These are phyloP conservation scores for Hypoxylon sp. DNA, from an alignment of 2,329 filamentous ascomycete species.

Conservation along the genomic window DNA sequence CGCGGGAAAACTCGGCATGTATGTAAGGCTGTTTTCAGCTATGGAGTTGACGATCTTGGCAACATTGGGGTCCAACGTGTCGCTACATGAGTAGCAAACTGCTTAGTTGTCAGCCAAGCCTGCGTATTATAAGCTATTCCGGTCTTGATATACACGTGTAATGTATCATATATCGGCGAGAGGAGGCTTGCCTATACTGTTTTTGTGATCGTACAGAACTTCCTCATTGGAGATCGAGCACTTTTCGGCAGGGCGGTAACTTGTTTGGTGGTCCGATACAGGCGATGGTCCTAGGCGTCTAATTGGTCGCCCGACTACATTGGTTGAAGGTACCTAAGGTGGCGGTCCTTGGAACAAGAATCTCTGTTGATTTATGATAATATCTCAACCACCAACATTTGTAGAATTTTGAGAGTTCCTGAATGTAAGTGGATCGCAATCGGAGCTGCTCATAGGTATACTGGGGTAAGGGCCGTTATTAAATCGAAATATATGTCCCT, in stretches of 20 bases:
- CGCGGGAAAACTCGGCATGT: constrained; percentile 35
- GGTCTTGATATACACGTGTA: constrained; percentile 25
- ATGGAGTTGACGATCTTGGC: constrained; percentile 30
- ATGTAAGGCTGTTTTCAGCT: constrained; percentile 42
- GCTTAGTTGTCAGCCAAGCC: constrained; percentile 26
- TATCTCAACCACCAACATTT: not conserved
- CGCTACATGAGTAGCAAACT: constrained; percentile 21
- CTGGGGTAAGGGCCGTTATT: constrained; percentile 20
- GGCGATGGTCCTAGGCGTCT: not conserved
- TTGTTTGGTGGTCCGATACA: constrained; percentile 7
- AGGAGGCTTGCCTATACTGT: constrained; percentile 13
- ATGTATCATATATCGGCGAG: constrained; percentile 5
- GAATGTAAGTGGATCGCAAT: constrained; percentile 4
- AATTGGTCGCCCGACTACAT: not conserved
- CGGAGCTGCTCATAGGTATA: constrained; percentile 2
- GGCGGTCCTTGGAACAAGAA: constrained; percentile 2
- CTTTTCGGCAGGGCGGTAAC: constrained; percentile 17
- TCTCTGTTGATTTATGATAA: not conserved
- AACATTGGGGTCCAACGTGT: constrained; percentile 21
- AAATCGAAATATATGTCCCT: not conserved
- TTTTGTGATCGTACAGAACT: constrained; percentile 9
- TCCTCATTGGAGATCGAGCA: constrained; percentile 13
- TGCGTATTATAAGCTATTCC: not conserved
- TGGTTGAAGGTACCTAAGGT: constrained; percentile 5
- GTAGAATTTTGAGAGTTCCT: not conserved